These are phyloP conservation scores for Pseudogymnoascus pannorum DNA, from an alignment of 2,329 filamentous ascomycete species.

Conservation along the genomic window DNA sequence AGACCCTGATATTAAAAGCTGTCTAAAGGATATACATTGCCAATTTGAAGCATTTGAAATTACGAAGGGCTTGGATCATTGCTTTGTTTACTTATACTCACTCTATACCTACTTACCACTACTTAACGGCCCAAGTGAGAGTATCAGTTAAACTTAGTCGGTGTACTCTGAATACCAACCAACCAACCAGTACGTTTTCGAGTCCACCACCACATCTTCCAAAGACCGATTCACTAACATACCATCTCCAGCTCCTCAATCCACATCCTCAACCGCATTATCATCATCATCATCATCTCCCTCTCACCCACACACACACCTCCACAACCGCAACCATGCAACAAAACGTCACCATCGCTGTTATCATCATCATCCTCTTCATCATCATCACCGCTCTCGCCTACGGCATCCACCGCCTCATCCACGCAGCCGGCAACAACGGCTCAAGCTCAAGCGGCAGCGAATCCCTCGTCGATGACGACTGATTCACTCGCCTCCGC, in stretches of 20 bases:
- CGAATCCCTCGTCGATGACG: slow-evolving; percentile 4
- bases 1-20: slow-evolving; percentile 3
- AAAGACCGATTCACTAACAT: background rate
- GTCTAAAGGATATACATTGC: background rate
- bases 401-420: slow-evolving; percentile 57
- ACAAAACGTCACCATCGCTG: slow-evolving; percentile 59
- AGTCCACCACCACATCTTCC: background rate
- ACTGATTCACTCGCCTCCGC: background rate
- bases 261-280: background rate
- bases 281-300: too few relatives aligned
- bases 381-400: slow-evolving; percentile 52
- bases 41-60: background rate
- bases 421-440: slow-evolving; percentile 37
- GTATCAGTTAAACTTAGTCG: background rate
- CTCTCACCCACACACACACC: background rate
- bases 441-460: slow-evolving; percentile 16
- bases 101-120: background rate
- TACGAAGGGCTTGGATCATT: background rate
- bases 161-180: slow-evolving; percentile 6
- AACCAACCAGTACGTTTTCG: background rate
- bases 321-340: slow-evolving; percentile 42
- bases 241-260: background rate
- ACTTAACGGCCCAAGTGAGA: background rate
- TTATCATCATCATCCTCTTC: slow-evolving; percentile 62
- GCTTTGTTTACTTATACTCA: background rate